These are phyloP conservation scores for Eutrema yunnanense DNA, from an alignment of 345 rosid genomes.

Conservation along the genomic window DNA sequence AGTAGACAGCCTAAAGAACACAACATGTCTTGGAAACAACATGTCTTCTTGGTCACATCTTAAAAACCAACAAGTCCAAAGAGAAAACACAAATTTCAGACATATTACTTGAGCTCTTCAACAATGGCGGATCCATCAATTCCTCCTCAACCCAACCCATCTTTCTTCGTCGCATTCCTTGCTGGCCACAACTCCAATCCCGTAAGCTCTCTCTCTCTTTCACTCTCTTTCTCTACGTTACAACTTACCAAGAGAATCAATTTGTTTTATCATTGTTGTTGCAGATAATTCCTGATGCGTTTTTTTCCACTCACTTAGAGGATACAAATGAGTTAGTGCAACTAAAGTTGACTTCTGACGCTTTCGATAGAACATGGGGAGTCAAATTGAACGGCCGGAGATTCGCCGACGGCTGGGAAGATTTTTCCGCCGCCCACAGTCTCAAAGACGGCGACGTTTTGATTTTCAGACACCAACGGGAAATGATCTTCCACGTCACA, in stretches of 20 bases:
- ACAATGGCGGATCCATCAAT: too few species aligned
- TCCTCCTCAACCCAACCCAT: neutral
- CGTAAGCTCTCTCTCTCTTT: neutral
- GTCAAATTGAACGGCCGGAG: neutral
- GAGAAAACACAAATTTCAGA: too few species aligned
- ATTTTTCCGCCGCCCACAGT: neutral
- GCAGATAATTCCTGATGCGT: neutral
- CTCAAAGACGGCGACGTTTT: constrained; percentile 2
- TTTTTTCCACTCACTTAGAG: neutral
- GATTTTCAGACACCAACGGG: neutral
- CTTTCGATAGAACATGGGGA: constrained; percentile 5
- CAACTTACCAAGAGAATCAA: neutral
- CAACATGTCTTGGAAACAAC: too few species aligned
- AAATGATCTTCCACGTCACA: neutral
- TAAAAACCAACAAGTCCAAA: too few species aligned
- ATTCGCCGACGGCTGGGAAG: constrained; percentile 4
- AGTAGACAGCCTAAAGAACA: too few species aligned
- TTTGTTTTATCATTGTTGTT: neutral
- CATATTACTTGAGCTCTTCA: too few species aligned
- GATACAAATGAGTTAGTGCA: neutral
- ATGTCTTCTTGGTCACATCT: too few species aligned
- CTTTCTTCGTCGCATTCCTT: neutral
- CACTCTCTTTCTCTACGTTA: neutral
- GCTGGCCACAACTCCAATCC: neutral
- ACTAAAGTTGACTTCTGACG: constrained; percentile 4